These are phyloP conservation scores for Amesomyces nigricolor DNA, from an alignment of 2,329 filamentous ascomycete species.

Conservation along the genomic window DNA sequence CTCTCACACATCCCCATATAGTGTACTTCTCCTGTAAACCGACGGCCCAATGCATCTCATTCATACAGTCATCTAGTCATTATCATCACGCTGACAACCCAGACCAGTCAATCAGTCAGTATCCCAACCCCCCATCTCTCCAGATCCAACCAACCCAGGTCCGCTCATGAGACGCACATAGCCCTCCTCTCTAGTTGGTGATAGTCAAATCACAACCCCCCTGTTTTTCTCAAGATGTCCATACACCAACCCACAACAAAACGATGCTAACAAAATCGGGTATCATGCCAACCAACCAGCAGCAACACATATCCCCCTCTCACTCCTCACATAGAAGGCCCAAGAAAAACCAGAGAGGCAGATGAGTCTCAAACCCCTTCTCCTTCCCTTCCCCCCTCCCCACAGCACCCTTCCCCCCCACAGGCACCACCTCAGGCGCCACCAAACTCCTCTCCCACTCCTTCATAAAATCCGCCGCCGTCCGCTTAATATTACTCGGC, in stretches of 20 bases:
- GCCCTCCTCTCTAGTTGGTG: too few species aligned
- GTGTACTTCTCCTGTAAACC: too few species aligned
- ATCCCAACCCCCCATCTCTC: neutral
- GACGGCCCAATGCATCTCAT: neutral
- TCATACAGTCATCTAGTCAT: constrained; percentile 15
- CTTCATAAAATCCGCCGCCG: constrained; percentile 79
- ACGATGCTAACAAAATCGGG: neutral
- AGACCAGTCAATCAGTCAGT: too few species aligned
- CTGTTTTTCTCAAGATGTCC: neutral
- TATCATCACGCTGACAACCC: constrained; percentile 2
- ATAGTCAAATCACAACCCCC: neutral
- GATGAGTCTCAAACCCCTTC: neutral
- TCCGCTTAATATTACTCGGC: constrained; percentile 72
- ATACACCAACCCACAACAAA: neutral
- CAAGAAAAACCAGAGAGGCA: too few species aligned
- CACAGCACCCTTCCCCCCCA: neutral
- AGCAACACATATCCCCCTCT: too few species aligned
- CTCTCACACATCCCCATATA: too few species aligned
- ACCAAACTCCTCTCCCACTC: constrained; percentile 83
- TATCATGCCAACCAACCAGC: neutral
- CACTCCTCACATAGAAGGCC: too few species aligned
- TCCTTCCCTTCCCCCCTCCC: constrained; percentile 1
- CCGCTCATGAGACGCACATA: neutral
- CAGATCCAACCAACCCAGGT: neutral
- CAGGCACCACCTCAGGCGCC: constrained; percentile 33